phyloP scores from a whole-genome alignment of 2,329 filamentous ascomycete genomes.

The Cladosporium cucumerinum region DNA sequence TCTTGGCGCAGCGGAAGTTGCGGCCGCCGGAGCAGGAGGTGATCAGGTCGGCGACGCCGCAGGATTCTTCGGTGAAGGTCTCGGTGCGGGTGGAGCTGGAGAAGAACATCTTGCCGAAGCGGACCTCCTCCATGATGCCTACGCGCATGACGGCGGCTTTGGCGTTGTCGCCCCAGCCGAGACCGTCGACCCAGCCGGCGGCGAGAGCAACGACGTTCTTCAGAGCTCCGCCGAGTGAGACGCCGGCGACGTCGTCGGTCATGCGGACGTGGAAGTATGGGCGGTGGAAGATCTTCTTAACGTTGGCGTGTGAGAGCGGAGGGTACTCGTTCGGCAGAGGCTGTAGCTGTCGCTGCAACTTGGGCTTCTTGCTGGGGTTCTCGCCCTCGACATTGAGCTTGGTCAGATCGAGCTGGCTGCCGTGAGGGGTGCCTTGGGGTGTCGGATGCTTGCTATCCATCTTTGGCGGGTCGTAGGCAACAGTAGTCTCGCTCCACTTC shows the following conservation, averaged over 20 bases:
- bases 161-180: constrained; percentile 97
- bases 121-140: constrained; percentile 92
- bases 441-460: constrained; percentile 79
- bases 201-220: constrained; percentile 97
- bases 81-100: constrained; percentile 71
- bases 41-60: constrained; percentile 91
- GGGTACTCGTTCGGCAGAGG: constrained; percentile 79
- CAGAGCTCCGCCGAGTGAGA: constrained; percentile 87
- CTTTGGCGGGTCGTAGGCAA: constrained; percentile 89
- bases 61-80: constrained; percentile 96
- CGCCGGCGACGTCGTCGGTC: constrained; percentile 91
- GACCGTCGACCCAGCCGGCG: constrained; percentile 89
- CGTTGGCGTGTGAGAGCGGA: constrained; percentile 76
- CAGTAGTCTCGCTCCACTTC: constrained; percentile 95
- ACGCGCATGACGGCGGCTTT: constrained; percentile 99
- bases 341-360: constrained; percentile 58
- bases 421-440: constrained; percentile 49
- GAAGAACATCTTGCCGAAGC: constrained; percentile 93
- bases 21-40: constrained; percentile 88
- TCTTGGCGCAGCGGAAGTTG: constrained; percentile 91
- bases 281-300: constrained; percentile 86
- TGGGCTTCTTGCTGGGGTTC: constrained; percentile 44
- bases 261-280: constrained; percentile 97
- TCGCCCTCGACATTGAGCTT: constrained; percentile 35
- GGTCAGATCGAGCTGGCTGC: constrained; percentile 42